Evolutionary conservation across 495 filamentous ascomycete genomes (phyloP), one percentile per base, ranked within the genome.

Genomic region (Pseudoneurospora amorphoporcata): DNA sequence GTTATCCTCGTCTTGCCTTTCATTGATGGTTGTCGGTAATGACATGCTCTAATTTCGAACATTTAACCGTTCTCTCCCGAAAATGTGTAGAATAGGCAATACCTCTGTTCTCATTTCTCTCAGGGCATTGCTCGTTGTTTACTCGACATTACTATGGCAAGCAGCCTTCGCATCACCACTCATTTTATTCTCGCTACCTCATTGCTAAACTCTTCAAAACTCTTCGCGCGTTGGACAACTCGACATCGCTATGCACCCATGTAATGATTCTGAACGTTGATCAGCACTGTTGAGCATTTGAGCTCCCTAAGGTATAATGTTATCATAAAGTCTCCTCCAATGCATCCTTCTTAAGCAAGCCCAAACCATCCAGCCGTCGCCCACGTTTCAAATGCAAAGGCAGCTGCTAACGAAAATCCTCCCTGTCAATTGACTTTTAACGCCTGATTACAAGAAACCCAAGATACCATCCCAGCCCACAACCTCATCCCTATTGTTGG

Each of bases 401-500:
- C 53, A 61, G 23, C 23, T 61, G 12, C 53, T 61, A 61, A 61
- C 53, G 53, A 61, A 61, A 61, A 29, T 61, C 53, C 53, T 1
- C 23, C 53, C 53, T 61, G 53, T 3, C 53, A 61, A 61, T 16
- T 3, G 23, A 61, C 53, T 61, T 61, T 61, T 61, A 45, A 70
- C 29, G 69, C 39, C 69, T 5, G 8, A 2, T 41, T 32, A 70
- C 39, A 19, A 35, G 19, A 72, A 38, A 70, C 17, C 61, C 19
- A 69, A 23, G 19, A 69, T 10, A 39, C 1, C 35, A 39, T n/a
- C 2, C n/a, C 42, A 19, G 10, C 19, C 39, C 5, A 70, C 69
- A 29, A 12, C 37, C 39, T 45, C 42, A 14, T 39, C 17, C 16
- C 73, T 77, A 81, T 75, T 79, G 79, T 65, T 72, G 69, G 47